These are phyloP conservation scores for Apophysomyces elegans DNA, from an alignment of 371 early-diverging fungal genomes.

Conservation along the genomic window DNA sequence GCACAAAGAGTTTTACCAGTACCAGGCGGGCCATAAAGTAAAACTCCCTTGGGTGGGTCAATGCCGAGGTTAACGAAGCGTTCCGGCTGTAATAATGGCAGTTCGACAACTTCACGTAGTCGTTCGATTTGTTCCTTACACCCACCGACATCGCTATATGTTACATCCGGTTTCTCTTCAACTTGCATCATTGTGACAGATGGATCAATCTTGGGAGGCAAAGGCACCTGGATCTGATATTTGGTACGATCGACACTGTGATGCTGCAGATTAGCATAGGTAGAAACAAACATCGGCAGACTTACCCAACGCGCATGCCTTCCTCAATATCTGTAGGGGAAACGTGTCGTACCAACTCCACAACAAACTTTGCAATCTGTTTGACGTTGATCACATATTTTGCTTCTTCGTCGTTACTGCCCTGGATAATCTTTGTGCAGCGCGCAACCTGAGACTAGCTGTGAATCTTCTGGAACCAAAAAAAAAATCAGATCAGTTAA, in stretches of 20 bases:
- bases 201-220: conserved; percentile 97
- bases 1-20: conserved; percentile 99
- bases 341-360: conserved; percentile 95
- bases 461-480: conserved; percentile 8
- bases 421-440: conserved; percentile 96
- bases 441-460: conserved; percentile 78
- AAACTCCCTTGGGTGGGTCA: conserved; percentile 99
- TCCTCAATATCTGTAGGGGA: conserved; percentile 99
- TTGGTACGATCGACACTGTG: conserved; percentile 97
- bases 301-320: conserved; percentile 99
- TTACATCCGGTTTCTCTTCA: conserved; percentile 99
- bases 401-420: conserved; percentile 73
- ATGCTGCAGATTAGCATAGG: neutral
- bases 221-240: conserved; percentile 96
- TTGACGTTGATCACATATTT: conserved; percentile 99
- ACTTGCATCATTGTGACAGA: conserved; percentile 99
- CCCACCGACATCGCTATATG: conserved; percentile 99
- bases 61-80: conserved; percentile 99
- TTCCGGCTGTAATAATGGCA: conserved; percentile 99
- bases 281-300: neutral
- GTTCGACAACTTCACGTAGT: conserved; percentile 99
- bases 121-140: conserved; percentile 99
- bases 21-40: conserved; percentile 99
- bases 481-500: neutral
- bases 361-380: conserved; percentile 99